Evolutionary conservation across 1,284 basidiomycete genomes (phyloP).

Genomic region (Entoloma clypeatum): DNA sequence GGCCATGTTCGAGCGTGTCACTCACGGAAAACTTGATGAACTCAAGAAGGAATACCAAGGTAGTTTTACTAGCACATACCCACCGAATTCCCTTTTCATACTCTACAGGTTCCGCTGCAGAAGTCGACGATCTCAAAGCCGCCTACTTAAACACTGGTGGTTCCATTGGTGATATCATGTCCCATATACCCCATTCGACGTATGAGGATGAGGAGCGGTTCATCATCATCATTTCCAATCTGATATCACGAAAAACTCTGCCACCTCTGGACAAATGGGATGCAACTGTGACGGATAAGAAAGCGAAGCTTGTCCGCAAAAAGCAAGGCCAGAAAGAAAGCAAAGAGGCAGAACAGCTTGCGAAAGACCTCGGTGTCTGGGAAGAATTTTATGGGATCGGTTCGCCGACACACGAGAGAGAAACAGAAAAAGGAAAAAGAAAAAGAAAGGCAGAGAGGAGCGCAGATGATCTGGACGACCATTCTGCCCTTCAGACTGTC

Average conservation of each 20-base stretch:
- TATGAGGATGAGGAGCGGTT: slow-evolving; percentile 82
- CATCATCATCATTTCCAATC: slow-evolving; percentile 60
- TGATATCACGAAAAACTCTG: slow-evolving; percentile 66
- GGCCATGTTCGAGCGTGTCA: slow-evolving; percentile 83
- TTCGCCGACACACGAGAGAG: too few relatives aligned
- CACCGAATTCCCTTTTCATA: not conserved
- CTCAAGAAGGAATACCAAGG: slow-evolving; percentile 92
- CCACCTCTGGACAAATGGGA: slow-evolving; percentile 63
- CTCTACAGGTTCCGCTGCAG: slow-evolving; percentile 74
- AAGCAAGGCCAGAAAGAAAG: slow-evolving; percentile 79
- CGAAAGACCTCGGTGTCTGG: slow-evolving; percentile 89
- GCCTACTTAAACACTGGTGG: slow-evolving; percentile 72
- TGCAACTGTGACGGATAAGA: slow-evolving; percentile 70
- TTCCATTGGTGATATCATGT: slow-evolving; percentile 76
- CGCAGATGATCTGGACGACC: slow-evolving; percentile 54
- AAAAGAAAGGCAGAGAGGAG: slow-evolving; percentile 56
- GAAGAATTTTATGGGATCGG: slow-evolving; percentile 91
- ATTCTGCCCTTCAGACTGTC: slow-evolving; percentile 74
- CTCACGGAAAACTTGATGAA: slow-evolving; percentile 81
- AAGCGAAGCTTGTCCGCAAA: slow-evolving; percentile 67
- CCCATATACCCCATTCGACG: slow-evolving; percentile 79
- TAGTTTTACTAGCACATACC: slow-evolving; percentile 28
- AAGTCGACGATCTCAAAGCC: slow-evolving; percentile 69
- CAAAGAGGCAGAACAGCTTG: slow-evolving; percentile 78
- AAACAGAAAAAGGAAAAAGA: slow-evolving; percentile 63